These are phyloP conservation scores for Globisporangium okanoganense DNA, from an alignment of 352 stramenopile genomes.

Conservation along the genomic window DNA sequence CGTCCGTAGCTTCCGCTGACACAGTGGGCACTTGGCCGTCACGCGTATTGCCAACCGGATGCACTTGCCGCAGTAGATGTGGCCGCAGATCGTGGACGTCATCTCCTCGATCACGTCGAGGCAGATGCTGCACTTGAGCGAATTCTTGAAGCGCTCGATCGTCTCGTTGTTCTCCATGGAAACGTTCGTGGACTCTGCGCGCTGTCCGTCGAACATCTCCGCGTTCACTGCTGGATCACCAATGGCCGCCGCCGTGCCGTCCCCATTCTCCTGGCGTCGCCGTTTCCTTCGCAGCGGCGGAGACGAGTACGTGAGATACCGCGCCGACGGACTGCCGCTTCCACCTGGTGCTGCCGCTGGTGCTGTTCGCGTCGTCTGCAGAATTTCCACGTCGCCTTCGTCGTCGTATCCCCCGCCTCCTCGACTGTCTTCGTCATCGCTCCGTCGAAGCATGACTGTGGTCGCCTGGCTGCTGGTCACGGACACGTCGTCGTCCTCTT, in stretches of 20 bases:
- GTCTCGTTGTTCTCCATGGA: conserved; percentile 74
- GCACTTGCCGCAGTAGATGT: conserved; percentile 77
- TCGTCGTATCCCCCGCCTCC: conserved; percentile 8
- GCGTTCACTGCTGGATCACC: neutral
- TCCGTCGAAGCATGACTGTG: neutral
- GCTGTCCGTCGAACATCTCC: conserved; percentile 31
- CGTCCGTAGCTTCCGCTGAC: conserved; percentile 48
- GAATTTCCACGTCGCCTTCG: conserved; percentile 54
- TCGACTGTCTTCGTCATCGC: neutral
- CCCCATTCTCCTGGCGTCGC: conserved; percentile 22
- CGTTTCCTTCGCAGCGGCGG: conserved; percentile 36
- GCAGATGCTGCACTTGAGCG: conserved; percentile 84
- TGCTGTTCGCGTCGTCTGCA: conserved; percentile 16
- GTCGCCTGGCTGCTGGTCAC: neutral
- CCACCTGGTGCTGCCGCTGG: neutral
- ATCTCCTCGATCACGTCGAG: conserved; percentile 76
- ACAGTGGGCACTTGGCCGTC: conserved; percentile 75
- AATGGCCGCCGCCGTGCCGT: neutral
- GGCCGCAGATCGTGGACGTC: conserved; percentile 75
- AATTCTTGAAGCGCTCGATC: conserved; percentile 68
- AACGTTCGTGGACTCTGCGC: conserved; percentile 63
- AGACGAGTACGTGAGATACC: conserved; percentile 18
- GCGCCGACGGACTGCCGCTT: conserved; percentile 10
- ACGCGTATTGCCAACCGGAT: conserved; percentile 65
- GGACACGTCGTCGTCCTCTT: neutral